Conservation (phyloP, 495 filamentous ascomycete genomes). For the Xylaria longipes region DNA sequence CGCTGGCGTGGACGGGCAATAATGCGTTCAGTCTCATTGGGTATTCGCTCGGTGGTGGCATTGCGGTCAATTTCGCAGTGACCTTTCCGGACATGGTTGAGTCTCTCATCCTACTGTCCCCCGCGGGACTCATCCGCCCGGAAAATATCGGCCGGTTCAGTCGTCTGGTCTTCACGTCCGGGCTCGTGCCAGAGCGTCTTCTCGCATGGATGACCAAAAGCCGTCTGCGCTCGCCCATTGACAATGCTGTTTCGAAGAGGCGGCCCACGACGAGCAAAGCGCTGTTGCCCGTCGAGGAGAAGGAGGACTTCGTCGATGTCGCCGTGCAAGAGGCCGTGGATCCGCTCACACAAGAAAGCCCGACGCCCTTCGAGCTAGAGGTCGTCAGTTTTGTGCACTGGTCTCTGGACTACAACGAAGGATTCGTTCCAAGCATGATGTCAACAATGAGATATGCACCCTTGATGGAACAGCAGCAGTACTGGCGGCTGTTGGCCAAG, state of each 20-base stretch:
- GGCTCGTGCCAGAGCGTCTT: slow-evolving; percentile 47
- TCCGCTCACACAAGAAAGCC: slow-evolving; percentile 23
- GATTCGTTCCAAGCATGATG: slow-evolving; percentile 63
- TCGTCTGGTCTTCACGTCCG: slow-evolving; percentile 50
- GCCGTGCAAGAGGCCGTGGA: slow-evolving; percentile 37
- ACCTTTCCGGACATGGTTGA: slow-evolving; percentile 71
- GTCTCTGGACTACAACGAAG: slow-evolving; percentile 61
- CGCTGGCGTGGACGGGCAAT: slow-evolving; percentile 54
- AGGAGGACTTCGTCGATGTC: slow-evolving; percentile 40
- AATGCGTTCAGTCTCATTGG: slow-evolving; percentile 72
- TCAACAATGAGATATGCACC: slow-evolving; percentile 60
- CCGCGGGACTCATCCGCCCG: slow-evolving; percentile 62
- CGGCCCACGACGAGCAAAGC: slow-evolving; percentile 9
- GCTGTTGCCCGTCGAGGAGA: slow-evolving; percentile 23
- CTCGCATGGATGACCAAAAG: slow-evolving; percentile 45
- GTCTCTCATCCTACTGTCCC: slow-evolving; percentile 77
- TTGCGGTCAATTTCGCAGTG: slow-evolving; percentile 73
- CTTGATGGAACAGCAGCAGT: slow-evolving; percentile 60
- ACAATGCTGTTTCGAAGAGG: slow-evolving; percentile 41
- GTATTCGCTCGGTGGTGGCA: slow-evolving; percentile 83
- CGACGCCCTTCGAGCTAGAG: slow-evolving; percentile 44
- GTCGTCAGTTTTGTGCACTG: slow-evolving; percentile 58
- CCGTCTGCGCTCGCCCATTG: slow-evolving; percentile 50
- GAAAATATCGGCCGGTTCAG: slow-evolving; percentile 50
- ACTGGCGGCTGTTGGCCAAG: slow-evolving; percentile 53